phyloP scores from a whole-genome alignment of 78 protist species.

The Bodo saltans region DNA sequence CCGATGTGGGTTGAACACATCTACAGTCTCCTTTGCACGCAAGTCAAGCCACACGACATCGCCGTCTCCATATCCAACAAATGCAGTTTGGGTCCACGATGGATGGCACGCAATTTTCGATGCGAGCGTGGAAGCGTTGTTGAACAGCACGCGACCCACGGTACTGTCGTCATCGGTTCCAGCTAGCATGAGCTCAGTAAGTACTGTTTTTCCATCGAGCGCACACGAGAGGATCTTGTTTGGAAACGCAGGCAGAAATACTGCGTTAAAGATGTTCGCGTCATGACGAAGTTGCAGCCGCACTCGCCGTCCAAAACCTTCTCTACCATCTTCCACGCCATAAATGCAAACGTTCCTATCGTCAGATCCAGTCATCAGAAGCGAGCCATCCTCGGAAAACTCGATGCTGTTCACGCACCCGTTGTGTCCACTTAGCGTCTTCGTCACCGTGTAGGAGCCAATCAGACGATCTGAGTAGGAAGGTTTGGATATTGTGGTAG shows the following conservation, averaged over 20 bases:
- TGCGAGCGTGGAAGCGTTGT: neutral
- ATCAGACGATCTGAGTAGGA: too few relatives aligned
- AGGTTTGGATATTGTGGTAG: too few relatives aligned
- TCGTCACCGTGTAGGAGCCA: neutral
- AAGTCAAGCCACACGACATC: neutral
- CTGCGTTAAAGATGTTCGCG: neutral
- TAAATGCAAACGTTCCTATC: neutral
- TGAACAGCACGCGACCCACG: neutral
- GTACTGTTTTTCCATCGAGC: neutral
- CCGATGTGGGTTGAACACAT: neutral
- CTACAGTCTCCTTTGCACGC: neutral
- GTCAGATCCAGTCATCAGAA: neutral
- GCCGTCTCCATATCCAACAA: neutral
- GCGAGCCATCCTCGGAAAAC: neutral
- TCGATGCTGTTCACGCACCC: slow-evolving; percentile 1
- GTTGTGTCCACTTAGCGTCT: neutral
- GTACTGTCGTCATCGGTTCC: neutral
- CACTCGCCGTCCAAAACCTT: too few relatives aligned
- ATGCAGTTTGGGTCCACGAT: neutral
- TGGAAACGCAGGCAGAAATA: neutral
- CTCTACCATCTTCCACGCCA: too few relatives aligned
- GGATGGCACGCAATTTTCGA: neutral
- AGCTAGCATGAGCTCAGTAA: neutral
- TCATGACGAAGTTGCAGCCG: neutral
- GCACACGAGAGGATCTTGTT: neutral